phyloP scores from a whole-genome alignment of 177 flowering plant genomes.

The Vitis hybrid region DNA sequence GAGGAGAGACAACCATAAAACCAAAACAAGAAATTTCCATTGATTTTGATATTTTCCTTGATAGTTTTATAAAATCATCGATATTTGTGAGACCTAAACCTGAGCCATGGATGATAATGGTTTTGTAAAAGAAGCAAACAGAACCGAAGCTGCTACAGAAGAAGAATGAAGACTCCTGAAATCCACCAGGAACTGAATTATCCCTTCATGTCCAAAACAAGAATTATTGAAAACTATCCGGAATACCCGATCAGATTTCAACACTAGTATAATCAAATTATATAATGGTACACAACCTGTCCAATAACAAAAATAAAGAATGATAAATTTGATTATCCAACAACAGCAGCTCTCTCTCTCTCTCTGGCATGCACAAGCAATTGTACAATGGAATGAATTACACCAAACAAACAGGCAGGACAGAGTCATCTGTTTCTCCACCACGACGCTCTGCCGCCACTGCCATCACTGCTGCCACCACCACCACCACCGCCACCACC shows the following conservation, averaged over 20 bases:
- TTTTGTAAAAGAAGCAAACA: too few relatives aligned
- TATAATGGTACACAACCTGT: conserved; percentile 11
- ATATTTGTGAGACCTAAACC: too few relatives aligned
- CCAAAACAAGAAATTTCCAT: too few relatives aligned
- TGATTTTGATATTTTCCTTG: too few relatives aligned
- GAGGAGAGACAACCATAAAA: too few relatives aligned
- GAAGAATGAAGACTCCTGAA: too few relatives aligned
- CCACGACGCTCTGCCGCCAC: too few relatives aligned
- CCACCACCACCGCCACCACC: too few relatives aligned
- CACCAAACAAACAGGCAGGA: conserved; percentile 11
- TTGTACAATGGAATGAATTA: conserved; percentile 10
- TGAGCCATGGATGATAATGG: too few relatives aligned
- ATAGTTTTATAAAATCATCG: too few relatives aligned
- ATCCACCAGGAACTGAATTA: too few relatives aligned
- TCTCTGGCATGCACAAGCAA: background rate
- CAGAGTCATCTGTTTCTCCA: background rate
- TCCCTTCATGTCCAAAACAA: background rate
- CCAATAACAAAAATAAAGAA: conserved; percentile 20
- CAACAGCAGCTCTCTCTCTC: background rate
- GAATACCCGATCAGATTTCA: background rate
- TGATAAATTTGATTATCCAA: conserved; percentile 4
- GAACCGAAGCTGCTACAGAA: too few relatives aligned
- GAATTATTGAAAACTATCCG: background rate
- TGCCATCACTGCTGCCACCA: fast-evolving
- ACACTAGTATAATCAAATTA: conserved; percentile 1